Evolutionary conservation across 495 filamentous ascomycete species (phyloP).

Genomic region (Hypoxylon trugodes): DNA sequence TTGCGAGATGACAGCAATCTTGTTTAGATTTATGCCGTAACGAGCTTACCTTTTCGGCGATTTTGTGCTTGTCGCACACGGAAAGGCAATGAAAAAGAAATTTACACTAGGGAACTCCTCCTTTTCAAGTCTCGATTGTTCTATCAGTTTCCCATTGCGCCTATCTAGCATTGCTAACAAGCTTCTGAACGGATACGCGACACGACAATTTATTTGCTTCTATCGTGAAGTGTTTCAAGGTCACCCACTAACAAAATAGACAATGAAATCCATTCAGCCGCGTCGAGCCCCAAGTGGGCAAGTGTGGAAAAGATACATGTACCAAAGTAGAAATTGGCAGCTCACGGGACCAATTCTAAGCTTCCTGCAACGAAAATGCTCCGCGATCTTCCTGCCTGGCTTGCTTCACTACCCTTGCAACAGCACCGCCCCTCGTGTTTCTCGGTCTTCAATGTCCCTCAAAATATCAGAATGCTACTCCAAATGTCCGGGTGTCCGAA

Average conservation of each 20-base stretch:
- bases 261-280: conserved; percentile 28
- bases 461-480: not conserved
- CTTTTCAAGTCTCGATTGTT: not conserved
- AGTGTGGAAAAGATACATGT: not conserved
- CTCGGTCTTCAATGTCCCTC: too few species aligned
- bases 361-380: conserved; percentile 36
- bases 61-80: not conserved
- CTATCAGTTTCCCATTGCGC: not conserved
- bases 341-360: conserved; percentile 25
- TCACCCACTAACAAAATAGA: conserved; percentile 13
- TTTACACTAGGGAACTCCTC: not conserved
- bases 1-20: conserved; percentile 20
- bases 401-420: conserved; percentile 9
- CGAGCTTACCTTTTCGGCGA: not conserved
- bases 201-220: not conserved
- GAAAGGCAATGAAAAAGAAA: not conserved
- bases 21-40: conserved; percentile 23
- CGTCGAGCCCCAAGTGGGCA: conserved; percentile 8
- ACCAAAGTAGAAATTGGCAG: conserved; percentile 1
- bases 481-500: conserved; percentile 25
- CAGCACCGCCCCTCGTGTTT: conserved; percentile 10
- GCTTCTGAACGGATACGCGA: conserved; percentile 10
- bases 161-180: conserved; percentile 1
- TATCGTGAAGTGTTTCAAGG: not conserved
- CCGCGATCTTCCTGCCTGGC: conserved; percentile 19